phyloP scores from a whole-genome alignment of 306 rosid species.

The Vigna radiata region DNA sequence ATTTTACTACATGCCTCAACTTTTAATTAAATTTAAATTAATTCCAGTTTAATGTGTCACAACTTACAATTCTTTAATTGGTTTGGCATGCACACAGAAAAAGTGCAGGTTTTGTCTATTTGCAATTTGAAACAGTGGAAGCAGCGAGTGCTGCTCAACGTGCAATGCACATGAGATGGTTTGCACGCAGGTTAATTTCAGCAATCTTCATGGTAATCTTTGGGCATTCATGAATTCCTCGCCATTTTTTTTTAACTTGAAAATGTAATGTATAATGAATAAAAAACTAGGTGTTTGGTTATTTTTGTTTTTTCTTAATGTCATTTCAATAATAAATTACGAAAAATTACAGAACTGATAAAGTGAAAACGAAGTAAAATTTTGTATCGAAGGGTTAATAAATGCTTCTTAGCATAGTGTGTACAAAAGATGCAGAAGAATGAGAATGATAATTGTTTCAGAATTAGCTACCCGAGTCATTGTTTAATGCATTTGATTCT shows the following conservation, averaged over 20 bases:
- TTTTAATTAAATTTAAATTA: not conserved
- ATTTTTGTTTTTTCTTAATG: not conserved
- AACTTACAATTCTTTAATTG: slow-evolving; percentile 23
- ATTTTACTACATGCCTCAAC: not conserved
- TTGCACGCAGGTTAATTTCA: slow-evolving; percentile 87
- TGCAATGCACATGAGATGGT: slow-evolving; percentile 96
- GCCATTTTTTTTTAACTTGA: not conserved
- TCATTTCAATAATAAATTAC: not conserved
- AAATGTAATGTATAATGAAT: not conserved
- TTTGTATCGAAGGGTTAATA: not conserved
- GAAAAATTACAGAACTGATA: not conserved
- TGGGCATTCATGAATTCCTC: not conserved
- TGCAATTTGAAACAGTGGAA: slow-evolving; percentile 85
- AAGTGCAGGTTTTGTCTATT: slow-evolving; percentile 89
- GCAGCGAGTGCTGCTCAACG: slow-evolving; percentile 87
- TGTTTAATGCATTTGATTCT: not conserved
- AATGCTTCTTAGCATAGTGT: not conserved
- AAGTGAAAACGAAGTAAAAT: not conserved
- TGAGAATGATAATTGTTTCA: not conserved
- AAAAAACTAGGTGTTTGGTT: not conserved
- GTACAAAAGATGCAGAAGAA: not conserved
- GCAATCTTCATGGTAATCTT: slow-evolving; percentile 85
- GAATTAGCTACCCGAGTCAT: not conserved
- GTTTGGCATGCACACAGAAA: slow-evolving; percentile 57
- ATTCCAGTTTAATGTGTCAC: not conserved